Evolutionary conservation across 257 asterid genomes (phyloP), one percentile per base, ranked within the genome.

Genomic region (Solanum chiquidenum): DNA sequence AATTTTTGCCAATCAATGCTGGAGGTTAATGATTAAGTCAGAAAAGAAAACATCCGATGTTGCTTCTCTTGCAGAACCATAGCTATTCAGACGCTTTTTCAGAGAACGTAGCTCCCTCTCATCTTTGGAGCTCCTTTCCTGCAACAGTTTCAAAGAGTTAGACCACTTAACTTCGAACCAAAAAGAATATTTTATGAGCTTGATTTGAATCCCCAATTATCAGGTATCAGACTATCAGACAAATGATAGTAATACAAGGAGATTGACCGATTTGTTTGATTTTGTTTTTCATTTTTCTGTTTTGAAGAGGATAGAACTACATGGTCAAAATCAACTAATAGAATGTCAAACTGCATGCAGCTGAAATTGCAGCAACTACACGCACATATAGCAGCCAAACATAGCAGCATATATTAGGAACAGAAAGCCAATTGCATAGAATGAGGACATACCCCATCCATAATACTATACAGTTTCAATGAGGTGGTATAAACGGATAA

Each of bases 61-160:
- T 46, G 98, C 95, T 73, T 94, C 99, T 91, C 91, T 95, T n/a
- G 99, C 98, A n/a, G 99, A 94, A 46, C 38, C 92, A 52, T 92
- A 97, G 69, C 87, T 74, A 87, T 90, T 92, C 8, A 97, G 83
- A 10, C 96, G 96, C 90, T 93, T 97, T 92, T 93, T 97, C 69
- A 97, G 90, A 77, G 94, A 92, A 12, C 98, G 98, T 71, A 97
- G 86, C 21, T 92, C 98, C 89, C 98, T 92, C 87, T 91, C 94
- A 31, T 97, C 94, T 89, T 92, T 94, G 34, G 93, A 83, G 27
- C 90, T 94, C 83, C 95, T 90, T 87, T 92, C 96, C 99, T 97
- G 95, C 23, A 83, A 86, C 35, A 38, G 52, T 35, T 58, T 31
- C 66, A 3, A 52, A 35, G 34, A 69, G 72, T 25, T 37, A 83